Evolutionary conservation across 192 early-diverging fungal genomes (phyloP).

Genomic region (Globomyces pollinis-pini): DNA sequence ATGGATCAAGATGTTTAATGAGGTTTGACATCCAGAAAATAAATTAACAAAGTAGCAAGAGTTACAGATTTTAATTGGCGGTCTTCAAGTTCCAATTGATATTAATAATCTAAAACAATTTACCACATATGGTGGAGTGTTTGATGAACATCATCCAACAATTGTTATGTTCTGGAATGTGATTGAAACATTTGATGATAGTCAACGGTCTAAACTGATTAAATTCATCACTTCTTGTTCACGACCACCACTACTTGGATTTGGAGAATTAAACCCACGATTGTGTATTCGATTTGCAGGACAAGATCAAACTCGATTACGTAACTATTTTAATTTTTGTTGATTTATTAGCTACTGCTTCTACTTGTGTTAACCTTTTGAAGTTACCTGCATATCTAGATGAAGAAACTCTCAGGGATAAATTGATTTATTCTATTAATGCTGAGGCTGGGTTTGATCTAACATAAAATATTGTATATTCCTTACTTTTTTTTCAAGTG

Average conservation of each 20-base stretch:
- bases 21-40: too few species aligned
- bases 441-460: slow-evolving; percentile 88
- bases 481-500: too few species aligned
- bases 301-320: slow-evolving; percentile 63
- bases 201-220: slow-evolving; percentile 59
- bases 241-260: slow-evolving; percentile 86
- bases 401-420: slow-evolving; percentile 50
- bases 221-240: slow-evolving; percentile 90
- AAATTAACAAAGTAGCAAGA: too few species aligned
- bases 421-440: slow-evolving; percentile 80
- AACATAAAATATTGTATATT: slow-evolving; percentile 41
- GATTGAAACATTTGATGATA: slow-evolving; percentile 46
- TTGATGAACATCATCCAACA: slow-evolving; percentile 58
- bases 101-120: slow-evolving; percentile 59
- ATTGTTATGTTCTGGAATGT: slow-evolving; percentile 72
- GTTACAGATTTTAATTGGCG: slow-evolving; percentile 82
- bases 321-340: too few species aligned
- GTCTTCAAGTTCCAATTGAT: slow-evolving; percentile 64
- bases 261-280: slow-evolving; percentile 61
- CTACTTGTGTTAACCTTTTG: slow-evolving; percentile 75
- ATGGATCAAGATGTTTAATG: slow-evolving; percentile 91
- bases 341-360: slow-evolving; percentile 33
- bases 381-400: slow-evolving; percentile 77
- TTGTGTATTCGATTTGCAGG: slow-evolving; percentile 67
- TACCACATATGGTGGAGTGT: slow-evolving; percentile 27